Base-by-base conservation (phyloP, 257 asterid genomes). In the Capsicum pubescens region DNA sequence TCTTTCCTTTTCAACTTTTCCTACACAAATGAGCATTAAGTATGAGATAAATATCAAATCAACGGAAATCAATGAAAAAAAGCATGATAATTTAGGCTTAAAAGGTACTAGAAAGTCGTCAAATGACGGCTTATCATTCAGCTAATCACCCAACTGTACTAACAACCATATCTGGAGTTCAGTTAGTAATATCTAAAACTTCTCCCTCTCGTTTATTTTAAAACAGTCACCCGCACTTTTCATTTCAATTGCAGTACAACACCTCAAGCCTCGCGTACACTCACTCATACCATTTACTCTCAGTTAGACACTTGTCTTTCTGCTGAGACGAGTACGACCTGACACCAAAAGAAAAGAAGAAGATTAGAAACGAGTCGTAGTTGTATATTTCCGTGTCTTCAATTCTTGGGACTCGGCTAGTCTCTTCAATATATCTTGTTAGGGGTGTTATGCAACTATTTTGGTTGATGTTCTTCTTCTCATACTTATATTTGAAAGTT, bases 261-360 rank as follows among this genome's bases (percentile, higher is more conserved):
- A 48, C n/a, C 58, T 71, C 39, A 71, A n/a, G 58, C 39, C 80
- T 46, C 80, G 11, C 42, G 10, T 72, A 71, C 17, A 19, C 80
- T n/a, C 58, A 44, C 36, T 72, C 80, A 46, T 72, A 72, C n/a
- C 80, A 50, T 50, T 50, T 13, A 74, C 81, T 35, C 19, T 67
- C 74, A 35, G 19, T 67, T 13, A 12, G 50, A 36, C 74, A 67
- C 12, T 36, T 36, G 52, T 35, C 52, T 36, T 67, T 67, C 74
- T 67, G 12, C 74, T 67, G 50, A 67, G 44, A 32, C 12, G 71
- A 64, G 35, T 32, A 12, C 9, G 6, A 61, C 68, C 68, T 61
- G 36, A 3, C 36, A 19, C 35, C 36, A 19, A 9, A 60, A 19
- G 67, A 60, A 60, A 59, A 17, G n/a, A 59, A 3, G 12, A 60